phyloP scores from a whole-genome alignment of 2,329 filamentous ascomycete species.

The Colletotrichum neosansevieriae region DNA sequence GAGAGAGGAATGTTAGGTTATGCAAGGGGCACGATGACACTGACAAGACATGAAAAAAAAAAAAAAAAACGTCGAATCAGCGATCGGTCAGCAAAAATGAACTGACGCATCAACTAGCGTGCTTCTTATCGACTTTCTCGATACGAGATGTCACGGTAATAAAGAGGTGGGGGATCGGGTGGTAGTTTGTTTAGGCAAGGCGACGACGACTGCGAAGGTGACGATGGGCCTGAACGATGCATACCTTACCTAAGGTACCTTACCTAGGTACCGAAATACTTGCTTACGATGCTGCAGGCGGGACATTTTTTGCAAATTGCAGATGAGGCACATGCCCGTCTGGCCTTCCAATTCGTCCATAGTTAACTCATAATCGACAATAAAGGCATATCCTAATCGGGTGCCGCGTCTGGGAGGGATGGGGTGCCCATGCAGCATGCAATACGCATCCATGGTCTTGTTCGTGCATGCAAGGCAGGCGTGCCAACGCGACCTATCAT shows the following conservation, averaged over 20 bases:
- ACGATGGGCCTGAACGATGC: too few species aligned
- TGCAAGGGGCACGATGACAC: not conserved
- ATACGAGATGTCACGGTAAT: constrained; percentile 28
- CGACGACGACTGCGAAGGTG: not conserved
- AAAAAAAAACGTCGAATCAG: not conserved
- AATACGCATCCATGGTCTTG: not conserved
- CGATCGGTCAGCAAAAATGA: not conserved
- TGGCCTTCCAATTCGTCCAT: not conserved
- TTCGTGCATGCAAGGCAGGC: not conserved
- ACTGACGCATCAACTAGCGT: not conserved
- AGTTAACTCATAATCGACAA: not conserved
- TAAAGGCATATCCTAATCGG: not conserved
- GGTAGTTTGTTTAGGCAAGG: not conserved
- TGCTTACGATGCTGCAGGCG: not conserved
- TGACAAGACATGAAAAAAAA: not conserved
- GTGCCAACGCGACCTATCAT: not conserved
- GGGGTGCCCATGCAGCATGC: not conserved
- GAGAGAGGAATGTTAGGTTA: not conserved
- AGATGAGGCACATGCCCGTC: constrained; percentile 1
- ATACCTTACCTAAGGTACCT: too few species aligned
- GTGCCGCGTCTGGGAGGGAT: not conserved
- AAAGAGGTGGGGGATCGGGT: constrained; percentile 15
- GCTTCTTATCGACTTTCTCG: not conserved
- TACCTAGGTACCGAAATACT: too few species aligned
- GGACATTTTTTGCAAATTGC: not conserved